These are phyloP conservation scores for Neurospora pannonica DNA, from an alignment of 495 filamentous ascomycete species.

Conservation along the genomic window DNA sequence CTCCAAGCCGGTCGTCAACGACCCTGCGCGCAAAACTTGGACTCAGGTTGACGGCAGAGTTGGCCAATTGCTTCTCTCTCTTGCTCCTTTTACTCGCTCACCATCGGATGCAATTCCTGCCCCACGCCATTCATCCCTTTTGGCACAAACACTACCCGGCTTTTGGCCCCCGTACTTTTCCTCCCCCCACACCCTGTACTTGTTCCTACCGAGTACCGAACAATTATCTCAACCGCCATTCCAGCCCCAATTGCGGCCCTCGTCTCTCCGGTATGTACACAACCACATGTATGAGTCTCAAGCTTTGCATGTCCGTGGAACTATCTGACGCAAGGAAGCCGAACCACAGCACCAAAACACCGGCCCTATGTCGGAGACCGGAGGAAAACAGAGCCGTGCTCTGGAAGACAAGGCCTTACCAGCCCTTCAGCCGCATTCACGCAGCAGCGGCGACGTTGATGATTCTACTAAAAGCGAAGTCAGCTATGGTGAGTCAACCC, in stretches of 20 bases:
- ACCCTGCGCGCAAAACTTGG: neutral
- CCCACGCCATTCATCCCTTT: neutral
- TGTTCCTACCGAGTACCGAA: too few relatives aligned
- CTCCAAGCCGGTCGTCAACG: neutral
- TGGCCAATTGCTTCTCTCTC: neutral
- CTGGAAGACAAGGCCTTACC: neutral
- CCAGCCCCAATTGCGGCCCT: too few relatives aligned
- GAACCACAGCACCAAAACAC: neutral
- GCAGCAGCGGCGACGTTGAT: neutral
- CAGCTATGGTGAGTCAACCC: neutral
- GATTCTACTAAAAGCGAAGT: neutral
- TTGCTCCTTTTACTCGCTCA: neutral
- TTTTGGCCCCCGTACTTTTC: neutral
- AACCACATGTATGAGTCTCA: neutral
- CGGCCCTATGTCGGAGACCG: neutral
- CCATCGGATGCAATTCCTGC: neutral
- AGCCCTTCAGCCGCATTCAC: neutral
- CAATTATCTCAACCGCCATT: too few relatives aligned
- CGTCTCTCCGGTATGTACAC: neutral
- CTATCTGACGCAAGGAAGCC: neutral
- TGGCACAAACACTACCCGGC: neutral
- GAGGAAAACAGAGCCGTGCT: neutral
- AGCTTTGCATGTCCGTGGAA: neutral
- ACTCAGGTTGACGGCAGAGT: neutral
- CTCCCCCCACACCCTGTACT: neutral